phyloP scores from a whole-genome alignment of 73 alveolate species.

The Paramecium caudatum region DNA sequence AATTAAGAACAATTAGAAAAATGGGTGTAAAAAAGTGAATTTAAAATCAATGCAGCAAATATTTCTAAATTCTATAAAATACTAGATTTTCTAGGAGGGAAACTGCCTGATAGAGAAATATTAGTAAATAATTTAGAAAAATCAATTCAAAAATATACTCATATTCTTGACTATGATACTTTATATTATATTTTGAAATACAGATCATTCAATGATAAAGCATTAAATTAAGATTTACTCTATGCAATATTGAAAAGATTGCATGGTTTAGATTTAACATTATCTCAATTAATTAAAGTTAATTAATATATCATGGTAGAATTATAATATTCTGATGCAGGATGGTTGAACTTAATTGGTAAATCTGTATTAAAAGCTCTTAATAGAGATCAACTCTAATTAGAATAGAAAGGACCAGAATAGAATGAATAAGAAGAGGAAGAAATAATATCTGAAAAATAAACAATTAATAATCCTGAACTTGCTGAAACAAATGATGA shows the following conservation, averaged over 20 bases:
- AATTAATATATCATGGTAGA: constrained; percentile 23
- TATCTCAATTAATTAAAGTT: background rate
- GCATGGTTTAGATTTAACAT: background rate
- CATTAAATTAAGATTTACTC: background rate
- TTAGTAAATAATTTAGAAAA: background rate
- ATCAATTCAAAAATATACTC: constrained; percentile 26
- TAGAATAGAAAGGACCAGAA: background rate
- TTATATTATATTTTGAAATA: background rate
- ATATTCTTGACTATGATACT: background rate
- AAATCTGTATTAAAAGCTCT: background rate
- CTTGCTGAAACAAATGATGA: background rate
- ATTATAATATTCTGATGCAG: constrained; percentile 28
- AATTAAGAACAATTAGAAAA: background rate
- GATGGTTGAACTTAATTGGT: constrained; percentile 4
- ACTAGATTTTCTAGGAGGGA: background rate
- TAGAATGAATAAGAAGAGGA: constrained; percentile 5
- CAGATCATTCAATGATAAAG: constrained; percentile 49
- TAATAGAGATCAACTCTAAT: background rate
- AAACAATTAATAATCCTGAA: background rate
- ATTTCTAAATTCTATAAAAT: constrained; percentile 26
- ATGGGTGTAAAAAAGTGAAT: constrained; percentile 35
- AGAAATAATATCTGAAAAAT: background rate
- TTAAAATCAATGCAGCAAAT: background rate
- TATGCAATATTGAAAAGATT: constrained; percentile 4
- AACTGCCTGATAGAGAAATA: background rate